Conservation (phyloP, 768 basidiomycete genomes). For the Lepiota venenata region DNA sequence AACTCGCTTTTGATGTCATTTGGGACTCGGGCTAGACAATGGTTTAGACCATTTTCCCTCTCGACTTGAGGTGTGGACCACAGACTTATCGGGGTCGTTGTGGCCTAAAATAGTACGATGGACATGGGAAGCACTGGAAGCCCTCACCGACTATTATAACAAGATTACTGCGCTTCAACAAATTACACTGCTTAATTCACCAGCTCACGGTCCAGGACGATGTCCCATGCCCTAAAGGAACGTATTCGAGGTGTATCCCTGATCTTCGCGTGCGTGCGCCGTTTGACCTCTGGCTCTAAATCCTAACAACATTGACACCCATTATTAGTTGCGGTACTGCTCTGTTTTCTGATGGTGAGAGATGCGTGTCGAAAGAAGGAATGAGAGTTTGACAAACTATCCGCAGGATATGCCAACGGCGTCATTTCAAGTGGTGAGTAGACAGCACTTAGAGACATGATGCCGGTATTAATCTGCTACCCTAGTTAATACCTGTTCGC, state of each 20-base stretch:
- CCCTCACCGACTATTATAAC: too few species aligned
- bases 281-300: neutral
- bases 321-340: conserved; percentile 74
- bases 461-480: neutral
- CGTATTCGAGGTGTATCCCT: conserved; percentile 62
- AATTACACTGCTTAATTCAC: too few species aligned
- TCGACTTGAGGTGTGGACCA: too few species aligned
- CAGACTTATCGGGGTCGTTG: too few species aligned
- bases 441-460: neutral
- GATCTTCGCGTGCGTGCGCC: conserved; percentile 78
- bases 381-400: conserved; percentile 2
- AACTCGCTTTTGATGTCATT: too few species aligned
- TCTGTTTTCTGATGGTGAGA: conserved; percentile 77
- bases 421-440: conserved; percentile 72
- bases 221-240: conserved; percentile 21
- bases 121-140: too few species aligned
- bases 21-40: too few species aligned
- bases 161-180: too few species aligned
- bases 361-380: neutral
- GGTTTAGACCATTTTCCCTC: too few species aligned
- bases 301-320: neutral
- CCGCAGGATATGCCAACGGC: conserved; percentile 74
- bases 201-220: neutral
- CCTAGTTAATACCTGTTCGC: conserved; percentile 66
- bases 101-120: too few species aligned